Evolutionary conservation across 2,329 filamentous ascomycete genomes (phyloP), one percentile per base, ranked within the genome.

Genomic region (Ophiocordyceps camponoti-floridani): DNA sequence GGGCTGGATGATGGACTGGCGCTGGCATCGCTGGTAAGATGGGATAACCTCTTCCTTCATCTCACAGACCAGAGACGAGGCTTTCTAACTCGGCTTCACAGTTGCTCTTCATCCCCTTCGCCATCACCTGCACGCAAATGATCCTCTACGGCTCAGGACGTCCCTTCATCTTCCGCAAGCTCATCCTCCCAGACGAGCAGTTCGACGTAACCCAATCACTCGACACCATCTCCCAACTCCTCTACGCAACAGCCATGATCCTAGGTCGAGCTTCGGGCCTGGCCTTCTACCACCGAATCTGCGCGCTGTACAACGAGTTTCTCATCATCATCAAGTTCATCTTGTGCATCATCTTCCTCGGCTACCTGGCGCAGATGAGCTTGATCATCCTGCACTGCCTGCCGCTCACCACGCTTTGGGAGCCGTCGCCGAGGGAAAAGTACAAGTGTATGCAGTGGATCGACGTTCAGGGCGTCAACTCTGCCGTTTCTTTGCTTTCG

Each of bases 211-310:
- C 42, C 4, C 38, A 47, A 26, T 16, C 41, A 10, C 9, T 42
- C 16, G 45, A 47, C 38, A 38, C 43, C 13, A 14, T 40, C 30
- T 26, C 43, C 5, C 45, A 47, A 6, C 13, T 44, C 10, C 12
- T 42, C 40, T 47, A 47, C 19, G 37, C 23, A 23, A 47, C 45
- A 19, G n/a, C 45, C 12, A 40, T 47, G 11, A 2, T 41, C 30
- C 40, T 44, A 10, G 44, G 43, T n/a, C 45, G 45, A 9, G n/a
- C 42, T 6, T 44, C 45, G 14, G 45, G 42, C n/a, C 40, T 47
- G 5, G 45, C 45, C 28, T 44, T 47, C 11, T 47, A 47, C 45
- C 43, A 44, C 27, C 45, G 45, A 5, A 44, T 47, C 13, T 47
- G 45, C 23, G 13, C 8, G 9, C 42, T 42, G 40, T 28, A 44